phyloP scores from a whole-genome alignment of 2,329 filamentous ascomycete genomes.

The Colletotrichum salicis region DNA sequence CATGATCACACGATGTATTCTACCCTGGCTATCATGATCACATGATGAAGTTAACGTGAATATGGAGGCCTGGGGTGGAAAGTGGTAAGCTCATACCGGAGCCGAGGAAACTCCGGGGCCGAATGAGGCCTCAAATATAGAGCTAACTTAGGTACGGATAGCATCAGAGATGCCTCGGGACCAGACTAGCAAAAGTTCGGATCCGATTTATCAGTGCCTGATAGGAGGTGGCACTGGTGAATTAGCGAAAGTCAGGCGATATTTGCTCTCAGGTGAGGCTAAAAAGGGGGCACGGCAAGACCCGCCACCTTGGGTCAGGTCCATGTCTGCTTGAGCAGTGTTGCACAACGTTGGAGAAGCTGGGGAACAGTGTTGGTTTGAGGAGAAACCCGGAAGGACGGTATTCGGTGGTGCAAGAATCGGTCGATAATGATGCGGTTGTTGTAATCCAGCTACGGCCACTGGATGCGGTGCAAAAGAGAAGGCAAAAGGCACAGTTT shows the following conservation, averaged over 20 bases:
- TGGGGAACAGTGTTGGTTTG: not conserved
- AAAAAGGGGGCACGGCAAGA: conserved; percentile 15
- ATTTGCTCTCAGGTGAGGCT: conserved; percentile 19
- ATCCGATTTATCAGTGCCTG: not conserved
- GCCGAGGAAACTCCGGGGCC: not conserved
- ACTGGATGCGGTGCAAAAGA: not conserved
- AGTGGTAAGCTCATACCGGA: not conserved
- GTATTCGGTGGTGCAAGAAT: conserved; percentile 7
- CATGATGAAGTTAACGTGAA: not conserved
- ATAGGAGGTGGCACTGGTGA: not conserved
- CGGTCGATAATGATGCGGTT: conserved; percentile 20
- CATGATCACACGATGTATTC: not conserved
- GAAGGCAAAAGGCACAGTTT: not conserved
- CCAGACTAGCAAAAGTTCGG: not conserved
- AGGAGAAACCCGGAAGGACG: not conserved
- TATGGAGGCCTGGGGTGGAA: not conserved
- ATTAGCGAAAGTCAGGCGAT: conserved; percentile 16
- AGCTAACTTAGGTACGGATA: too few relatives aligned
- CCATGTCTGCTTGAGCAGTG: too few relatives aligned
- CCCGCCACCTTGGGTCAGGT: conserved; percentile 9
- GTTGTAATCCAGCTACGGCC: not conserved
- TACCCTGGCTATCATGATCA: not conserved
- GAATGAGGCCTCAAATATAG: too few relatives aligned
- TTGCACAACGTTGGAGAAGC: not conserved
- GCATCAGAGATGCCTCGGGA: not conserved